Conservation (phyloP, 2,329 filamentous ascomycete genomes). For the Scedosporium minutisporum region DNA sequence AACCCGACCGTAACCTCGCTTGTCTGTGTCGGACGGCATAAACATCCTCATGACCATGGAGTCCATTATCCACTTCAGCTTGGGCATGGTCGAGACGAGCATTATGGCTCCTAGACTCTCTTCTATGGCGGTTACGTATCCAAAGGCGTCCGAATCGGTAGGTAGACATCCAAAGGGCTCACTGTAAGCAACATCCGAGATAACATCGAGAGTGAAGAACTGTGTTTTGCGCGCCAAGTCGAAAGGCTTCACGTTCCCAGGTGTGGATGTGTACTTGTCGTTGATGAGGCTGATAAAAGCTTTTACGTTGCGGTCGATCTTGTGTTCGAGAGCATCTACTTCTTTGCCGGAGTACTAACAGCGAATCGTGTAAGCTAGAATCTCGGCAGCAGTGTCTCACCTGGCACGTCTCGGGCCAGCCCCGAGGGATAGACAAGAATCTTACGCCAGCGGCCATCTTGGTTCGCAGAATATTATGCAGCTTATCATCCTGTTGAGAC, state of each 20-base stretch:
- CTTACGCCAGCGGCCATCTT: slow-evolving; percentile 42
- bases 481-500: slow-evolving; percentile 35
- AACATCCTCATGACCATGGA: slow-evolving; percentile 29
- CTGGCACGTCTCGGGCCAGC: no score
- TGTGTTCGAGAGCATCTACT: slow-evolving; percentile 35
- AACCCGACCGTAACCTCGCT: slow-evolving; percentile 27
- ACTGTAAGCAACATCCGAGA: slow-evolving; percentile 40
- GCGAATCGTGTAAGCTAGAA: no score
- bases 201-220: slow-evolving; percentile 44
- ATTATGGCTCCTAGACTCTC: slow-evolving; percentile 32
- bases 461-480: slow-evolving; percentile 29
- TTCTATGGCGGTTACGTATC: slow-evolving; percentile 33
- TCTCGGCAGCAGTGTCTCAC: no score
- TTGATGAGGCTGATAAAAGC: slow-evolving; percentile 32
- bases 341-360: slow-evolving; percentile 39
- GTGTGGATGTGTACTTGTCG: slow-evolving; percentile 24
- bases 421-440: neutral
- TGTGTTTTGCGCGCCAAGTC: slow-evolving; percentile 38
- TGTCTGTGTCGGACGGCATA: slow-evolving; percentile 29
- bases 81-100: slow-evolving; percentile 30
- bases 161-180: slow-evolving; percentile 35
- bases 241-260: slow-evolving; percentile 26
- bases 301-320: slow-evolving; percentile 36
- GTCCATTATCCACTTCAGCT: slow-evolving; percentile 28
- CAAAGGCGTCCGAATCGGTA: slow-evolving; percentile 34